phyloP scores from a whole-genome alignment of 148 eudicot genomes.

The Silene conica region DNA sequence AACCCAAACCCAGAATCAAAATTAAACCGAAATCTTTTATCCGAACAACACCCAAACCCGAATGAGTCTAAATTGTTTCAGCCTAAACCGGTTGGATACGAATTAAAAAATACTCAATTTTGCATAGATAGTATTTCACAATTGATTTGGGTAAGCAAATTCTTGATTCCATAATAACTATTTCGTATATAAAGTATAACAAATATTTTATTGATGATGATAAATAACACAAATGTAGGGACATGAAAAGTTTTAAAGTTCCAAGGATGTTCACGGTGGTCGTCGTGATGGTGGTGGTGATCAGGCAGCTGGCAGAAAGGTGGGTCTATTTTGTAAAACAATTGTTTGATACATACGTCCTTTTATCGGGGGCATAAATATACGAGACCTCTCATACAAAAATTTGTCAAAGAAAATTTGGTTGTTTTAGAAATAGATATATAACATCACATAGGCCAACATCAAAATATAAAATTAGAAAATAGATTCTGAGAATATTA shows the following conservation, averaged over 20 bases:
- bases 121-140: not conserved
- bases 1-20: not conserved
- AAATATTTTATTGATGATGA: not conserved
- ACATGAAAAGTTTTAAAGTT: too few species aligned
- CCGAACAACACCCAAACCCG: not conserved
- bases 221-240: not conserved
- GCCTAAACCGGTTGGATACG: not conserved
- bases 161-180: not conserved
- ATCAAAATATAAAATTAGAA: not conserved
- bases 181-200: too few species aligned
- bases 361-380: not conserved
- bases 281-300: too few species aligned
- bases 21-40: not conserved
- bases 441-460: conserved; percentile 1
- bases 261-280: too few species aligned
- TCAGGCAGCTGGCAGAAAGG: not conserved
- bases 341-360: not conserved
- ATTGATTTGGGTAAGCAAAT: not conserved
- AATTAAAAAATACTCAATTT: too few species aligned
- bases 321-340: too few species aligned
- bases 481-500: conserved; percentile 3
- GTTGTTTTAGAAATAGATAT: not conserved
- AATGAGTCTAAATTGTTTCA: not conserved
- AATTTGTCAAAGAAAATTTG: not conserved
- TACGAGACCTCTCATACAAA: not conserved